phyloP scores from a whole-genome alignment of 768 basidiomycete genomes.

The Termitomyces sp. region DNA sequence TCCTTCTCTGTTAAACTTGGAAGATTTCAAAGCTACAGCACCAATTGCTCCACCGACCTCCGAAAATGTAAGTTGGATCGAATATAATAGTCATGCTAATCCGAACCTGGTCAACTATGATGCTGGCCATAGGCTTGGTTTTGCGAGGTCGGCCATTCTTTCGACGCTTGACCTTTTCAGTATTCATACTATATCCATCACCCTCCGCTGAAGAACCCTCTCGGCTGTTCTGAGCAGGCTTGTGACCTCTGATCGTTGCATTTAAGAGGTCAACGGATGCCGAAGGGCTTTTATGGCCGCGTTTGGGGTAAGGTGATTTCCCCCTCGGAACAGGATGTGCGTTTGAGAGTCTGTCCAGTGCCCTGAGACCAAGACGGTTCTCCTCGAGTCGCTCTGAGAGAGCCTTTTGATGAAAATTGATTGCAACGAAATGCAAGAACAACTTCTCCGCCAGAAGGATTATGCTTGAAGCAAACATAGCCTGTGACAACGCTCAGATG shows the following conservation, averaged over 20 bases:
- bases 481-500: slow-evolving; percentile 20
- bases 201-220: slow-evolving; percentile 9
- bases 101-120: slow-evolving; percentile 64
- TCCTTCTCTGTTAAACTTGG: slow-evolving; percentile 49
- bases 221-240: slow-evolving; percentile 9
- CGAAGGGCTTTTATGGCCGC: slow-evolving; percentile 37
- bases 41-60: slow-evolving; percentile 59
- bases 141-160: slow-evolving; percentile 31
- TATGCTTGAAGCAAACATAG: slow-evolving; percentile 37
- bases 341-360: slow-evolving; percentile 67
- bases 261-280: slow-evolving; percentile 28
- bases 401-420: slow-evolving; percentile 74
- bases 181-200: slow-evolving; percentile 6
- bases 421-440: slow-evolving; percentile 70
- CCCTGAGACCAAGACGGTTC: slow-evolving; percentile 64
- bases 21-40: slow-evolving; percentile 65
- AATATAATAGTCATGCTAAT: background rate
- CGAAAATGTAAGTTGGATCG: background rate
- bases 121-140: slow-evolving; percentile 49
- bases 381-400: slow-evolving; percentile 68
- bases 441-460: slow-evolving; percentile 43
- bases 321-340: slow-evolving; percentile 41
- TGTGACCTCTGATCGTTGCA: slow-evolving; percentile 9
- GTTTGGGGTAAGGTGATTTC: slow-evolving; percentile 34
- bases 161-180: slow-evolving; percentile 13